Evolutionary conservation across 108 stramenopile genomes (phyloP).

Genomic region (Skeletonema potamos): DNA sequence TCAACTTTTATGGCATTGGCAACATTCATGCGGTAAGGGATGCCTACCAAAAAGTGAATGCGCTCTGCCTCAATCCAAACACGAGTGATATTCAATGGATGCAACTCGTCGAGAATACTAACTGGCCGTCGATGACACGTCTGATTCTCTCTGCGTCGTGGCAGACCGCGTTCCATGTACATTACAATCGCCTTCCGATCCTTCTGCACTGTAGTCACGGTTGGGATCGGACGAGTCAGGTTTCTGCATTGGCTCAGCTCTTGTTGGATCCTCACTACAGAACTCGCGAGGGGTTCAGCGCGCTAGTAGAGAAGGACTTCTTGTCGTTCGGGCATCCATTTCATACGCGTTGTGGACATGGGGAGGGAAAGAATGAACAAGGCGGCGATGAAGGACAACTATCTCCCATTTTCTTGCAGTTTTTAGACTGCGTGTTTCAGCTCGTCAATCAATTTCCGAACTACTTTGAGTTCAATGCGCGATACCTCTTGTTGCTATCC

Average conservation of each 20-base stretch:
- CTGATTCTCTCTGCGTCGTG: slow-evolving; percentile 86
- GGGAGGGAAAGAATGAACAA: slow-evolving; percentile 80
- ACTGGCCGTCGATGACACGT: slow-evolving; percentile 90
- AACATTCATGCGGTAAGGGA: slow-evolving; percentile 91
- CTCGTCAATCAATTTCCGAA: slow-evolving; percentile 86
- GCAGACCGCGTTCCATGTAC: slow-evolving; percentile 86
- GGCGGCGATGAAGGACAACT: slow-evolving; percentile 83
- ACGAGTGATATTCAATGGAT: slow-evolving; percentile 68
- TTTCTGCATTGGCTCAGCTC: slow-evolving; percentile 86
- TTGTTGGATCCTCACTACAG: slow-evolving; percentile 97
- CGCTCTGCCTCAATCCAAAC: slow-evolving; percentile 55
- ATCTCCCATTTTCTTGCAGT: slow-evolving; percentile 97
- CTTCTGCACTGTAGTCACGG: slow-evolving; percentile 98
- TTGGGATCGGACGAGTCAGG: slow-evolving; percentile 98
- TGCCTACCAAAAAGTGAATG: slow-evolving; percentile 71
- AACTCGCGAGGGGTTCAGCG: slow-evolving; percentile 90
- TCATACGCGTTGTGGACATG: slow-evolving; percentile 90
- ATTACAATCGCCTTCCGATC: slow-evolving; percentile 85
- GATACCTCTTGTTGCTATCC: slow-evolving; percentile 71
- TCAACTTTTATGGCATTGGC: slow-evolving; percentile 84
- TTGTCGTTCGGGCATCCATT: slow-evolving; percentile 97
- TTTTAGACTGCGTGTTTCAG: slow-evolving; percentile 96
- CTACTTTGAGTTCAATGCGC: slow-evolving; percentile 85
- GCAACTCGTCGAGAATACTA: slow-evolving; percentile 86
- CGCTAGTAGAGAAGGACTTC: slow-evolving; percentile 97